phyloP scores from a whole-genome alignment of 2,329 filamentous ascomycete species.

The Amylocarpus encephaloides region DNA sequence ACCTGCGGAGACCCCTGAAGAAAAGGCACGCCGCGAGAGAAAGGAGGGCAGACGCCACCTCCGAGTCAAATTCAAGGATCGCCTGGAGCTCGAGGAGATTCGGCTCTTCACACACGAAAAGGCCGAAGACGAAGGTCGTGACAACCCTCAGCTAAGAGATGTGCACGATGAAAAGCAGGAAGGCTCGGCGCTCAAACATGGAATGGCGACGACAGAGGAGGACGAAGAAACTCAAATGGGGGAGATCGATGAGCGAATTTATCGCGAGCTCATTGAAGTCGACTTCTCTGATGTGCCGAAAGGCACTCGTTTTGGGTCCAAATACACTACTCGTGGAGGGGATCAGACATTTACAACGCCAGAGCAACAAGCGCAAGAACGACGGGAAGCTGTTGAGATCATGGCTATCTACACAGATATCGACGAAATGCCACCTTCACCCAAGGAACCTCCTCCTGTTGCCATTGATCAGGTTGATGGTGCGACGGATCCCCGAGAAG shows the following conservation, averaged over 20 bases:
- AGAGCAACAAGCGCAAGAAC: slow-evolving; percentile 49
- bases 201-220: slow-evolving; percentile 44
- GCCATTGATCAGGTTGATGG: slow-evolving; percentile 12
- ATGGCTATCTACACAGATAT: slow-evolving; percentile 41
- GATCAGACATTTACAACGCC: slow-evolving; percentile 44
- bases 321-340: slow-evolving; percentile 50
- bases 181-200: slow-evolving; percentile 60
- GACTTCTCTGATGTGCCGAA: slow-evolving; percentile 36
- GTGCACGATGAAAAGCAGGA: slow-evolving; percentile 68
- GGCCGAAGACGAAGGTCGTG: slow-evolving; percentile 62
- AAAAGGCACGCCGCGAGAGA: slow-evolving; percentile 60
- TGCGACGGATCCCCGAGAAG: slow-evolving; percentile 6
- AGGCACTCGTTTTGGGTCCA: slow-evolving; percentile 39
- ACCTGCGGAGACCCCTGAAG: slow-evolving; percentile 57
- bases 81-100: slow-evolving; percentile 58
- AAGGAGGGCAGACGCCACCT: slow-evolving; percentile 67
- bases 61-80: slow-evolving; percentile 65
- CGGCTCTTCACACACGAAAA: slow-evolving; percentile 67
- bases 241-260: slow-evolving; percentile 42
- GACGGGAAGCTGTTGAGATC: slow-evolving; percentile 52
- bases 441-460: slow-evolving; percentile 27
- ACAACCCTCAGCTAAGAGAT: slow-evolving; percentile 63
- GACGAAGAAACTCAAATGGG: slow-evolving; percentile 36
- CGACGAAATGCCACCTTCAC: slow-evolving; percentile 30
- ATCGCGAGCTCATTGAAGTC: slow-evolving; percentile 42